Conservation (phyloP, 83 land plant genomes). For the Isoetes engelmannii region DNA sequence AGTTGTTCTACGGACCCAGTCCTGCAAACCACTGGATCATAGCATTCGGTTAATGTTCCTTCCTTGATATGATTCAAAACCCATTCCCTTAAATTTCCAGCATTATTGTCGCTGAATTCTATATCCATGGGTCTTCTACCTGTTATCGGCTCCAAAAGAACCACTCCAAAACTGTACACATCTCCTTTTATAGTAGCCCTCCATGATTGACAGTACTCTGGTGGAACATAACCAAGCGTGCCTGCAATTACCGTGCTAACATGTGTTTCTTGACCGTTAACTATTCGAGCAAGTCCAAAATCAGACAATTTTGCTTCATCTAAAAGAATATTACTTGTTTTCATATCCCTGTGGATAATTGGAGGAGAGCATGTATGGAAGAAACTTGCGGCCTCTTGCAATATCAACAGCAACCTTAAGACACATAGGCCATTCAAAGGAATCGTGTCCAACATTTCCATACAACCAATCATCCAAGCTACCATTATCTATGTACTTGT, state of each 20-base stretch:
- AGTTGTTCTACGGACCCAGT: not conserved
- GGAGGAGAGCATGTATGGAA: conserved; percentile 14
- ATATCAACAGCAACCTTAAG: not conserved
- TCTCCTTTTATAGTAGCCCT: conserved; percentile 13
- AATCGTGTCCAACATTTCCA: not conserved
- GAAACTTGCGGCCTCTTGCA: conserved; percentile 9
- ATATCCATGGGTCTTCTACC: not conserved
- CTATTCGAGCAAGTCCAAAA: conserved; percentile 6
- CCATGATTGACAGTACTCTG: conserved; percentile 7
- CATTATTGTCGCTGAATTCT: not conserved
- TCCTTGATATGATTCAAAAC: not conserved
- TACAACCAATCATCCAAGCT: conserved; percentile 16
- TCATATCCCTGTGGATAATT: conserved; percentile 15
- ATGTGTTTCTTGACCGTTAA: conserved; percentile 3
- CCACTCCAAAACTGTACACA: conserved; percentile 25
- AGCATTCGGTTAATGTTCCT: not conserved
- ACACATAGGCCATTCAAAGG: conserved; percentile 2
- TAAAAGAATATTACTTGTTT: conserved; percentile 14
- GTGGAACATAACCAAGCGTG: conserved; percentile 13
- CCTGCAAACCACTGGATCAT: not conserved
- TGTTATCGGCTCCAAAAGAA: conserved; percentile 10
- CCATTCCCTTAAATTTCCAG: not conserved
- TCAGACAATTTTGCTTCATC: conserved; percentile 14
- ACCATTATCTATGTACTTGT: conserved; percentile 15
- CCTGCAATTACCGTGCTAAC: conserved; percentile 13